These are phyloP conservation scores for Diaporthe sp. DNA, from an alignment of 2,329 filamentous ascomycete species.

Conservation along the genomic window DNA sequence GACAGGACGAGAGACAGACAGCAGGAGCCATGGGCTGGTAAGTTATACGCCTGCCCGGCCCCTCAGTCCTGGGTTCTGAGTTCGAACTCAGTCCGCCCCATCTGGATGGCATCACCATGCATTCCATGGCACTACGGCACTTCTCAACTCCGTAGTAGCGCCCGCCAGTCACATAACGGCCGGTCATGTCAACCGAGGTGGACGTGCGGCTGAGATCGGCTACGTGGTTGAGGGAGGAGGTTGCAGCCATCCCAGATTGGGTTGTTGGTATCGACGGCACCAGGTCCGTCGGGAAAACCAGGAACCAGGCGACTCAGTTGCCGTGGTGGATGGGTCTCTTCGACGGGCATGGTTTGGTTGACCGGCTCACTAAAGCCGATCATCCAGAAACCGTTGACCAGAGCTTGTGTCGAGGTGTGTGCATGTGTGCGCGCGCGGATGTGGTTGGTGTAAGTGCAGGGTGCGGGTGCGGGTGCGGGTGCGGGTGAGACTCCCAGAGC, in stretches of 20 bases:
- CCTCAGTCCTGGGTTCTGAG: not conserved
- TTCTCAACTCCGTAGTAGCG: not conserved
- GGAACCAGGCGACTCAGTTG: not conserved
- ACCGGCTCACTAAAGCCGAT: constrained; percentile 37
- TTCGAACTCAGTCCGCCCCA: not conserved
- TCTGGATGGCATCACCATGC: constrained; percentile 23
- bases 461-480: not conserved
- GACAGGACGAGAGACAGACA: not conserved
- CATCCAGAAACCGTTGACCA: constrained; percentile 24
- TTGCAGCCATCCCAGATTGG: constrained; percentile 17
- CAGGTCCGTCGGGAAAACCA: constrained; percentile 28
- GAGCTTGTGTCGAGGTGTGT: constrained; percentile 11
- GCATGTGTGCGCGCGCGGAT: not conserved
- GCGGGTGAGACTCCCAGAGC: constrained; percentile 8
- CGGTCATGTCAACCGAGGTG: constrained; percentile 9
- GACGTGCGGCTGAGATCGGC: constrained; percentile 23
- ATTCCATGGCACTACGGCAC: constrained; percentile 6
- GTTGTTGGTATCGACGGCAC: constrained; percentile 13
- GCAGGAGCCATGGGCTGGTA: not conserved
- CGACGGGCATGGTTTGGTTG: not conserved
- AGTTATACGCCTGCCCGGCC: constrained; percentile 8
- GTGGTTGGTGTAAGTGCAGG: constrained; percentile 15
- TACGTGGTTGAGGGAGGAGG: constrained; percentile 28
- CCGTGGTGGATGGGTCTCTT: not conserved
- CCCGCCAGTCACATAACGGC: constrained; percentile 12